Conservation (phyloP, 495 filamentous ascomycete species). For the Aspergillus affinis region DNA sequence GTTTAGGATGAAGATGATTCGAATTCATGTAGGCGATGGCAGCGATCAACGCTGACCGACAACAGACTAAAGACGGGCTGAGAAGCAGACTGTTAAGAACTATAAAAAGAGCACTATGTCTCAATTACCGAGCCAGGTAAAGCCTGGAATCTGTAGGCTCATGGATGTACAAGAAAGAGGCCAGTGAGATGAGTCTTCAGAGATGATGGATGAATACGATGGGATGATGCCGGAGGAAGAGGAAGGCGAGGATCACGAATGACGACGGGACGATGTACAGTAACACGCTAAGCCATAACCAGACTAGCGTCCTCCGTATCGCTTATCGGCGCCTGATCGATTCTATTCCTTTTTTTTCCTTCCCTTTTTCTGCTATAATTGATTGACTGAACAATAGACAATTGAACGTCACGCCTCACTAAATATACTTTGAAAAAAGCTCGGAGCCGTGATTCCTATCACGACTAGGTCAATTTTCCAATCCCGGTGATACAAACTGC, state of each 20-base stretch:
- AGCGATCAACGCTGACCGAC: not conserved
- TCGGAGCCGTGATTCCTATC: not conserved
- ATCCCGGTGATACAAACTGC: not conserved
- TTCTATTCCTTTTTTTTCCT: slow-evolving; percentile 14
- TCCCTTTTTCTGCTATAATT: slow-evolving; percentile 10
- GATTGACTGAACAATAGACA: not conserved
- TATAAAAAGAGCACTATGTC: not conserved
- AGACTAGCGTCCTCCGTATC: slow-evolving; percentile 17
- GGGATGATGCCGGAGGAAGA: not conserved
- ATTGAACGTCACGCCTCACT: not conserved
- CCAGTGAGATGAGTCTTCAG: not conserved
- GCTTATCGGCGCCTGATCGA: slow-evolving; percentile 19
- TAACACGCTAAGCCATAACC: slow-evolving; percentile 2
- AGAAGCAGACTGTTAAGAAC: not conserved
- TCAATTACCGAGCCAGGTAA: not conserved
- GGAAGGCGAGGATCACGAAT: not conserved
- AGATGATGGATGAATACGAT: not conserved
- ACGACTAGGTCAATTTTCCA: not conserved
- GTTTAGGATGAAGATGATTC: not conserved
- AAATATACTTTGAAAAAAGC: not conserved
- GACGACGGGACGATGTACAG: not conserved
- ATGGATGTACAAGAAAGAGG: not conserved
- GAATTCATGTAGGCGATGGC: not conserved
- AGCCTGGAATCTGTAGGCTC: not conserved
- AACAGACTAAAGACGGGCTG: not conserved